These are phyloP conservation scores for Naganishia randhawae DNA, from an alignment of 768 basidiomycete species.

Conservation along the genomic window DNA sequence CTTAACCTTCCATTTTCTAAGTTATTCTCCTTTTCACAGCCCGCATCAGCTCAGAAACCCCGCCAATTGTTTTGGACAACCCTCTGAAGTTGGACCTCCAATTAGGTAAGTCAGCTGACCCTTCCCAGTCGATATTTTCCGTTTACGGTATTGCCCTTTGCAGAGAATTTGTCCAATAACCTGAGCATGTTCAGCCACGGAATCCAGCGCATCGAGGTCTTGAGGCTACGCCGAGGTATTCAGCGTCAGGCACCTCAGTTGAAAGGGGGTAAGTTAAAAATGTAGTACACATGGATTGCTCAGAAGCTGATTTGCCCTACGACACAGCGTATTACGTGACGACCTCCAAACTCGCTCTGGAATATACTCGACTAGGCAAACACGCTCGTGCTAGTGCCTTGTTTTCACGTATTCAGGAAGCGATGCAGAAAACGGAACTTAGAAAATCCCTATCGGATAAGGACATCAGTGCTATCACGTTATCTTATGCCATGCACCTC, in stretches of 20 bases:
- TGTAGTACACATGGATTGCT: background rate
- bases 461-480: conserved; percentile 57
- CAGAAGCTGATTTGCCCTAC: background rate
- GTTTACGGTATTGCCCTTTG: background rate
- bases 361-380: conserved; percentile 76
- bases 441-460: conserved; percentile 57
- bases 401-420: conserved; percentile 52
- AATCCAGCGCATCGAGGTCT: conserved; percentile 63
- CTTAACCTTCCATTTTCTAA: background rate
- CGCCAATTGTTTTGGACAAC: background rate
- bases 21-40: background rate
- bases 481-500: conserved; percentile 66
- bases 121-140: background rate
- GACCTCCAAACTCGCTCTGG: conserved; percentile 70
- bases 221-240: conserved; percentile 64
- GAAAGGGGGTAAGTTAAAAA: conserved; percentile 55
- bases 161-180: conserved; percentile 7
- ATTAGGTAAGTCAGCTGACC: conserved; percentile 18
- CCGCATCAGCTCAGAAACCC: background rate
- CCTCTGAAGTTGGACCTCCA: conserved; percentile 2
- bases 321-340: conserved; percentile 61
- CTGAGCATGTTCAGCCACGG: conserved; percentile 67
- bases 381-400: conserved; percentile 63
- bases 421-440: conserved; percentile 20
- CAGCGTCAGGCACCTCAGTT: conserved; percentile 56